Evolutionary conservation across 352 stramenopile species (phyloP).

Genomic region (Peronosclerospora sorghi): DNA sequence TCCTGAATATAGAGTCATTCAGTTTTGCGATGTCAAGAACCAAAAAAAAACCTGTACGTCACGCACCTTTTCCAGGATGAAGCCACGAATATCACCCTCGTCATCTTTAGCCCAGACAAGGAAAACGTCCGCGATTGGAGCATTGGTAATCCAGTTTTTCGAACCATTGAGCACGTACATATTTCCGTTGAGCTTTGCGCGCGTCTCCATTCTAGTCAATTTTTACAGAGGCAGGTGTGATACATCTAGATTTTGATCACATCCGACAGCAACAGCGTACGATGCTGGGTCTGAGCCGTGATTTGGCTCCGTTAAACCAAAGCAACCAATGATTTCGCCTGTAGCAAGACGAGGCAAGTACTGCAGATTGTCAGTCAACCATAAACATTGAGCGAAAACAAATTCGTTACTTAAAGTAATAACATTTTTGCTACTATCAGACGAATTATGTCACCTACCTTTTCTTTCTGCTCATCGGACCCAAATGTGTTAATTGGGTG

Average conservation of each 20-base stretch:
- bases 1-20: conserved; percentile 27
- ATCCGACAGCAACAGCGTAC: conserved; percentile 21
- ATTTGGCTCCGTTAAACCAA: conserved; percentile 97
- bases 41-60: not conserved
- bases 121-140: conserved; percentile 95
- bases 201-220: conserved; percentile 88
- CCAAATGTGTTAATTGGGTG: conserved; percentile 97
- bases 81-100: conserved; percentile 89
- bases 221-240: not conserved
- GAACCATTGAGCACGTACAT: conserved; percentile 94
- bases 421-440: not conserved
- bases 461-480: conserved; percentile 92
- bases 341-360: conserved; percentile 91
- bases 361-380: conserved; percentile 13
- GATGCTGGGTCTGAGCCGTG: conserved; percentile 92
- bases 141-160: conserved; percentile 96
- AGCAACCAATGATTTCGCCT: conserved; percentile 95
- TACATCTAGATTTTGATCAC: not conserved
- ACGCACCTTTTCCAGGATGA: conserved; percentile 88
- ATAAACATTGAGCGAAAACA: not conserved
- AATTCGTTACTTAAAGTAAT: not conserved
- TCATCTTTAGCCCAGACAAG: conserved; percentile 96
- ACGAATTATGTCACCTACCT: conserved; percentile 25
- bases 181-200: conserved; percentile 74
- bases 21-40: not conserved